A percentile compares a stretch with the other conserved stretches of the same genome.
Conservation (phyloP, 495 filamentous ascomycete species). For the Aspergillus kassunensis region DNA sequence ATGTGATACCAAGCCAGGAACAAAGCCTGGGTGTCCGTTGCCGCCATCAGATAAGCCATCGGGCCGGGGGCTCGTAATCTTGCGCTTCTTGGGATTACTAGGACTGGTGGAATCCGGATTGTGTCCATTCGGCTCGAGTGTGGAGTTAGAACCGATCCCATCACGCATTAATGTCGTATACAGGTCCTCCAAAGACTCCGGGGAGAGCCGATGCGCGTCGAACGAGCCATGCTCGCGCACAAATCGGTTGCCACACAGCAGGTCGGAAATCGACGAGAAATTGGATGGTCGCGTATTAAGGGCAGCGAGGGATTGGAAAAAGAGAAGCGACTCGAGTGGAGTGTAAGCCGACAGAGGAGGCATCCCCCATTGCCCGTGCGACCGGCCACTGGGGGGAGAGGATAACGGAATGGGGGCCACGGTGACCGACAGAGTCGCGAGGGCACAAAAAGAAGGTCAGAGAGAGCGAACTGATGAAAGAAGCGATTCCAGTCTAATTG, state of each 20-base stretch:
- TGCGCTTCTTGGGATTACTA: slow-evolving; percentile 64
- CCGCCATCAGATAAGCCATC: slow-evolving; percentile 59
- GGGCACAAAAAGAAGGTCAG: slow-evolving; percentile 3
- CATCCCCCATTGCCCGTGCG: slow-evolving; percentile 48
- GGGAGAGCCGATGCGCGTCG: slow-evolving; percentile 67
- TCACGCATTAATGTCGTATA: slow-evolving; percentile 75
- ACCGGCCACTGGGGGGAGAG: slow-evolving; percentile 39
- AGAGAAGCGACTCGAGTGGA: slow-evolving; percentile 79
- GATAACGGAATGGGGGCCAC: slow-evolving; percentile 42
- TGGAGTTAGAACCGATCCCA: slow-evolving; percentile 49
- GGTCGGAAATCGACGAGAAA: slow-evolving; percentile 70
- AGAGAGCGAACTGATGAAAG: too few species aligned
- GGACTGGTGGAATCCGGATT: slow-evolving; percentile 24
- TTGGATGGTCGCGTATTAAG: slow-evolving; percentile 59
- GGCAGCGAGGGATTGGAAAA: slow-evolving; percentile 77
- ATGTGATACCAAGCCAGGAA: slow-evolving; percentile 64
- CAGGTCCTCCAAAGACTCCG: slow-evolving; percentile 72
- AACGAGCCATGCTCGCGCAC: slow-evolving; percentile 64
- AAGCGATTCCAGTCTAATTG: slow-evolving; percentile 1
- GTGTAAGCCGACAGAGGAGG: slow-evolving; percentile 65
- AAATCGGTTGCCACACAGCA: slow-evolving; percentile 64
- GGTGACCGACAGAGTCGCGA: slow-evolving; percentile 25
- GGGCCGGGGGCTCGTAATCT: slow-evolving; percentile 61
- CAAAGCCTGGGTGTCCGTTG: slow-evolving; percentile 56
- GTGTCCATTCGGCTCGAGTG: slow-evolving; percentile 25